Evolutionary conservation across 768 basidiomycete species (phyloP).

Genomic region (Kwoniella mangroviensis): DNA sequence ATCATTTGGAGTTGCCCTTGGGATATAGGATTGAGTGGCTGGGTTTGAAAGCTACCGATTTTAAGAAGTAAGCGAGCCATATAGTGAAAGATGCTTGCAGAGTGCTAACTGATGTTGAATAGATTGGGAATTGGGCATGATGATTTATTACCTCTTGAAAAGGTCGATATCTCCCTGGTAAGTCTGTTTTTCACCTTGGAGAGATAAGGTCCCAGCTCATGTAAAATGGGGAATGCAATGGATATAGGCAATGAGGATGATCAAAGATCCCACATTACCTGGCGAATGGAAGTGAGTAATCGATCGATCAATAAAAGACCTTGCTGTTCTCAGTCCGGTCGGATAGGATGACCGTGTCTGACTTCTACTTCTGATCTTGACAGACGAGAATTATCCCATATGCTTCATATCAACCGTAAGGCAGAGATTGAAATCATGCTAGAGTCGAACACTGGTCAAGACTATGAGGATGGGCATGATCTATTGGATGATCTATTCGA

Average conservation of each 20-base stretch:
- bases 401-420: slow-evolving; percentile 81
- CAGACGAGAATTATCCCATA: slow-evolving; percentile 79
- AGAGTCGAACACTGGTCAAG: not conserved
- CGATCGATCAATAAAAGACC: not conserved
- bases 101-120: no score
- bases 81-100: no score
- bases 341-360: not conserved
- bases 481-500: not conserved
- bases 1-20: slow-evolving; percentile 68
- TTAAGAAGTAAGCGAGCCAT: no score
- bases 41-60: slow-evolving; percentile 74
- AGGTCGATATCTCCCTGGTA: slow-evolving; percentile 37
- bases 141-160: slow-evolving; percentile 64
- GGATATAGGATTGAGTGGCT: slow-evolving; percentile 76
- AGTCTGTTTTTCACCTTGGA: no score
- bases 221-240: not conserved
- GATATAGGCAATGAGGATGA: slow-evolving; percentile 44
- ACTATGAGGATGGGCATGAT: not conserved
- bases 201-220: no score
- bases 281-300: slow-evolving; percentile 45
- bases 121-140: slow-evolving; percentile 68
- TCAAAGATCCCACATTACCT: slow-evolving; percentile 34
- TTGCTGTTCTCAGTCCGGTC: not conserved
- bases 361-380: not conserved
- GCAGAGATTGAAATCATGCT: slow-evolving; percentile 78